phyloP scores from a whole-genome alignment of 2,329 filamentous ascomycete genomes.

The Penicillium frequentans region DNA sequence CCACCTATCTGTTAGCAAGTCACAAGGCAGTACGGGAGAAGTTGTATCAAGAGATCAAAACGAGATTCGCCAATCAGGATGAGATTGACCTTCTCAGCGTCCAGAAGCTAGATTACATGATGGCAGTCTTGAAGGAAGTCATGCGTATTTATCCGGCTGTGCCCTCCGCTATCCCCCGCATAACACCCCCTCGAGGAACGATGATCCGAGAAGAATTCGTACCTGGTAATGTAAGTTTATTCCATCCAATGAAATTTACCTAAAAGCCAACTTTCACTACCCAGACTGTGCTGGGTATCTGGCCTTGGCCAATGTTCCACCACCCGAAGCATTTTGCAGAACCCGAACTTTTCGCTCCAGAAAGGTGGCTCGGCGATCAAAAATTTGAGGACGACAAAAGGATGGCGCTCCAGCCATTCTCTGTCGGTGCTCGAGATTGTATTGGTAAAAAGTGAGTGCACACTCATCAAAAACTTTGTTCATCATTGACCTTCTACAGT shows the following conservation, averaged over 20 bases:
- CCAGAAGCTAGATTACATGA: slow-evolving; percentile 38
- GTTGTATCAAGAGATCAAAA: slow-evolving; percentile 42
- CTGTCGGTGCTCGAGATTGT: slow-evolving; percentile 51
- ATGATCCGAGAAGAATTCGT: slow-evolving; percentile 21
- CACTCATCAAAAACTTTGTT: too few relatives aligned
- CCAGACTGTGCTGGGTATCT: neutral
- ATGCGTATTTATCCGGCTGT: slow-evolving; percentile 44
- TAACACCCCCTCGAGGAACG: slow-evolving; percentile 17
- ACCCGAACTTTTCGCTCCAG: slow-evolving; percentile 48
- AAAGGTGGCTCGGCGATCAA: slow-evolving; percentile 35
- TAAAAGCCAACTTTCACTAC: too few relatives aligned
- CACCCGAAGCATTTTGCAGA: slow-evolving; percentile 47
- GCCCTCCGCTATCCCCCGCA: slow-evolving; percentile 22
- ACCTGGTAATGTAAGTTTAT: slow-evolving; percentile 18
- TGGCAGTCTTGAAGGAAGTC: slow-evolving; percentile 44
- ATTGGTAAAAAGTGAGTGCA: slow-evolving; percentile 50
- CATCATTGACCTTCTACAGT: slow-evolving; percentile 23
- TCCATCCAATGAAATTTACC: too few relatives aligned
- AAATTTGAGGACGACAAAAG: slow-evolving; percentile 45
- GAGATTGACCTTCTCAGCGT: slow-evolving; percentile 42
- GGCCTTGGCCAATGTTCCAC: slow-evolving; percentile 43
- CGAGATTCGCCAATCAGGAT: slow-evolving; percentile 32
- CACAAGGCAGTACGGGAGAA: slow-evolving; percentile 32
- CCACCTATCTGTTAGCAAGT: slow-evolving; percentile 42
- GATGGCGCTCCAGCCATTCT: slow-evolving; percentile 51